phyloP scores from a whole-genome alignment of 495 filamentous ascomycete genomes.

The Penicillium canescens region DNA sequence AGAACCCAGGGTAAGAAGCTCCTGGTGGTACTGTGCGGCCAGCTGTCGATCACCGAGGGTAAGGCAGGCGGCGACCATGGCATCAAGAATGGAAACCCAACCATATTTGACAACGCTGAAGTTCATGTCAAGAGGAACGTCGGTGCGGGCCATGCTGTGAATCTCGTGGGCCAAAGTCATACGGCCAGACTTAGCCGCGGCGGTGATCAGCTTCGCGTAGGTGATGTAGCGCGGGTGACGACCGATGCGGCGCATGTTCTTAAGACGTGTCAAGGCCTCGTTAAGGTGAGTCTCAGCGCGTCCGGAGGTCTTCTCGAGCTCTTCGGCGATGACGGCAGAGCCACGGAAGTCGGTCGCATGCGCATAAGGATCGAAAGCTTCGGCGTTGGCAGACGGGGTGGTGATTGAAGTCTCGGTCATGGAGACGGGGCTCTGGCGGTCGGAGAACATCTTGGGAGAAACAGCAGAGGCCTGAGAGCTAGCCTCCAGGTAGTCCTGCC shows the following conservation, averaged over 20 bases:
- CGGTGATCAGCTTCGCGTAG: slow-evolving; percentile 90
- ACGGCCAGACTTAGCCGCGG: slow-evolving; percentile 79
- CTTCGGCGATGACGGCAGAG: slow-evolving; percentile 83
- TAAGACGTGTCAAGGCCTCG: slow-evolving; percentile 79
- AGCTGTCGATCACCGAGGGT: slow-evolving; percentile 75
- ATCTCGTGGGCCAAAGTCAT: slow-evolving; percentile 83
- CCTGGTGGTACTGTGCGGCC: slow-evolving; percentile 84
- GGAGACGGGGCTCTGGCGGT: slow-evolving; percentile 42
- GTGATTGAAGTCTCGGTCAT: slow-evolving; percentile 35
- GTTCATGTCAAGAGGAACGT: slow-evolving; percentile 80
- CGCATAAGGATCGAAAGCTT: slow-evolving; percentile 87
- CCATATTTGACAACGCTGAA: slow-evolving; percentile 86
- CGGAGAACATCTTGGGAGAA: slow-evolving; percentile 15
- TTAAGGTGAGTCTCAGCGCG: slow-evolving; percentile 68
- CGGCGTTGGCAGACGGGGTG: slow-evolving; percentile 56
- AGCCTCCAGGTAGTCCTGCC: slow-evolving; percentile 55
- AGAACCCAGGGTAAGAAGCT: slow-evolving; percentile 82
- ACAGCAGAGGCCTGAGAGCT: slow-evolving; percentile 28
- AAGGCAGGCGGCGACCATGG: slow-evolving; percentile 93
- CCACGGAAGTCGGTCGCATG: slow-evolving; percentile 88
- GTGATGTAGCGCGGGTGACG: slow-evolving; percentile 93
- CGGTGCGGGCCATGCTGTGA: slow-evolving; percentile 78
- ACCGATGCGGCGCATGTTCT: slow-evolving; percentile 88
- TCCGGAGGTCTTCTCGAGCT: slow-evolving; percentile 73
- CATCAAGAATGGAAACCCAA: slow-evolving; percentile 91